Base-by-base conservation (phyloP, 345 rosid genomes). In the Kandelia obovata region DNA sequence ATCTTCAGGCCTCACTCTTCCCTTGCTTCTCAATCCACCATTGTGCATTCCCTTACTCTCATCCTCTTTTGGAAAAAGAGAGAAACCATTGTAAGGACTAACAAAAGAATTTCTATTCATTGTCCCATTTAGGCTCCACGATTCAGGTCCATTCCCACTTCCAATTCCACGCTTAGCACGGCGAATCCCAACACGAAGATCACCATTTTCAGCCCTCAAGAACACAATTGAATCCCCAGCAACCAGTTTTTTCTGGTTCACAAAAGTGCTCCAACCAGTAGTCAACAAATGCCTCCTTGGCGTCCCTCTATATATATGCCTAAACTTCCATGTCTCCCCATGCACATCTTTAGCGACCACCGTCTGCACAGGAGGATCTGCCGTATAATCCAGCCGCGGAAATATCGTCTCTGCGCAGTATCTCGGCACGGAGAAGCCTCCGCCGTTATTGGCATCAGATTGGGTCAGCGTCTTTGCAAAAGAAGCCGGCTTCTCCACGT, bases 361-460 rank as follows among this genome's bases (percentile, higher is more conserved):
- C 21, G 87, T 92, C 85, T 95, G 99, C 64, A 95, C 98, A 0
- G 99, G 99, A 6, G 99, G 99, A 62, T 76, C 79, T 7, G 68
- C 69, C 1, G 79, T 53, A 49, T 76, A 76, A 66, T 76, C 75
- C 64, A 76, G 63, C 61, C 72, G 66, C 0, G 79, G 74, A 61
- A 75, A 75, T 20, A 75, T 70, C 30, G 78, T 95, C 86, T 95
- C 98, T 0, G 99, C 99, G 28, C 99, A 95, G 63, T 95, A 95
- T 19, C 99, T 83, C 0, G 99, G 99, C 49, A 95, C 99, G 5
- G 99, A 95, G 84, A 95, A 95, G 4, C 99, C 99, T 0, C 99
- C 99, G 28, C 99, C 99, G 25, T 95, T 95, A 59, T 95, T 95
- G 56, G 99, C 99, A 72, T 95, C 99, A 11, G 99, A 95, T 39